Evolutionary conservation across 1,139 yeast genomes (phyloP), one percentile per base, ranked within the genome.

Genomic region (Geotrichum aggregatum): DNA sequence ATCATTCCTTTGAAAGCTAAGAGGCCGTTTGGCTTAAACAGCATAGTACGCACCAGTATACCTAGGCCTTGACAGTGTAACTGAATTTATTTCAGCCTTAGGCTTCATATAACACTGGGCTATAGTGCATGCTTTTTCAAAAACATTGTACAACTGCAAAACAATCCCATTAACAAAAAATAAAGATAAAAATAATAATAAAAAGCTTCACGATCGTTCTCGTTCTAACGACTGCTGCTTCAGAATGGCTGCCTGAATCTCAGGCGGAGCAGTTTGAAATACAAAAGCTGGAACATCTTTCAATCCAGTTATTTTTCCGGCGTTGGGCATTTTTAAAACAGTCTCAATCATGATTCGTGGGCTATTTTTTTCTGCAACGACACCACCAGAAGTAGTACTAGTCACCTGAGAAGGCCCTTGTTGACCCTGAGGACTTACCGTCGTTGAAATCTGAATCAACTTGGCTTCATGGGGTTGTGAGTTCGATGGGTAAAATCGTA

Each of bases 391-490:
- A 24, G 22, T 19, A 47, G 46, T 22, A 8, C 28, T 8, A 24
- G 28, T 31, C 28, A 8, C 8, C 28, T 5, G 28, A 24, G 5
- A 5, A 8, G 8, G 28, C 8, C 28, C 8, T 8, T 5, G 28
- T 8, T 51, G 13, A 8, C 28, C 28, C 8, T 24, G 28, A 43
- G 43, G 11, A 50, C 57, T 56, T 28, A 60, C 61, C 5, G 58
- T 55, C n/a, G 56, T 56, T 1, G 62, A 63, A 1, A 73, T 57
- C 52, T 72, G 75, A 41, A 56, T 59, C 58, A 76, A 63, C 26
- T 64, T 66, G 2, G 76, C 66, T 52, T 67, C 63, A 0, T 78
- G 72, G 0, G 98, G 87, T 68, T 92, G 98, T 1, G 95, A 84
- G 6, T 75, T 71, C n/a, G 63, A 65, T 0, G 97, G 96, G 44